Evolutionary conservation across 208 protist genomes (phyloP), one percentile per base, ranked within the genome.

Genomic region (Leishmania martiniquensis): DNA sequence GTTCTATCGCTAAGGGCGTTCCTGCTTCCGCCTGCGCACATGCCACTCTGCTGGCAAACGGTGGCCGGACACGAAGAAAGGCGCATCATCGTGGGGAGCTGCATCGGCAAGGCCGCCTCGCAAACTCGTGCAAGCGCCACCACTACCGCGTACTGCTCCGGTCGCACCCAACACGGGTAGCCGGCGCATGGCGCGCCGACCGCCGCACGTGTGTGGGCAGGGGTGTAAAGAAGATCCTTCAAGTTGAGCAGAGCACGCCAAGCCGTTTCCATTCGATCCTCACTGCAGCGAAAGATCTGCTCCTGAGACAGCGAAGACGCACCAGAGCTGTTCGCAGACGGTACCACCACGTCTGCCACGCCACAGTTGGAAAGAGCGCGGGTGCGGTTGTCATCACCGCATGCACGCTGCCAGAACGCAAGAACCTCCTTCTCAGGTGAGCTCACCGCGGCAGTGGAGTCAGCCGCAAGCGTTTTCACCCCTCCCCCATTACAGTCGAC

Each of bases 81-180:
- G 20, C 72, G 70, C 29, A 85, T 44, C 51, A 96, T 81, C 59
- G 84, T 70, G 2, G 92, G 89, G 13, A 84, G 59, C 54, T 79
- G 81, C 76, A 88, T 76, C 1, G 90, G 90, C 42, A 96, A 80
- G 1, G 92, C 90, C 0, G 89, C 84, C 62, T 96, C 90, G 68
- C 87, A 77, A 17, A 94, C 73, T 49, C 77, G 57, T 63, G 89
- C 82, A 17, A 96, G 78, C 13, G 88, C 88, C 45, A 85, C 72
- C 44, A 85, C 71, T 45, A 78, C 84, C 37, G 44, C 47, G 9
- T 76, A 70, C 25, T 85, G 62, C 9, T 66, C 42, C 25, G 63
- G 37, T 2, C 34, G 71, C 34, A 80, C 77, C 78, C 78, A 80
- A 39, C 77, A 83, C 13, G 62, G 45, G 29, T 70, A 66, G 51